A percentile compares a stretch with the other conserved stretches of the same genome.
Evolutionary conservation across 2,329 filamentous ascomycete genomes (phyloP).

Genomic region (Amylocarpus encephaloides): DNA sequence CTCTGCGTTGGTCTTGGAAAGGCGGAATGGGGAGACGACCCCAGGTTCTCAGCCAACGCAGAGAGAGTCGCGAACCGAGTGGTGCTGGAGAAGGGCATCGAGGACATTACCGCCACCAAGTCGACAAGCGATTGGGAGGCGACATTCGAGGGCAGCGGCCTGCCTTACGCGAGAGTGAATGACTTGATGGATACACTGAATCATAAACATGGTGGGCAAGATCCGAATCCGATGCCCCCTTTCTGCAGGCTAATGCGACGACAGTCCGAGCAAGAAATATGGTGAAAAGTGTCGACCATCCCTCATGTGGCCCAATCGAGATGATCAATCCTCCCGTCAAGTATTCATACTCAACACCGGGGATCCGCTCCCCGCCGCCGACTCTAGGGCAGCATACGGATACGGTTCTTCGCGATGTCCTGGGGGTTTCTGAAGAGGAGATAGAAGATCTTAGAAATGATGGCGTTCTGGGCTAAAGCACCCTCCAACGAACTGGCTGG

Average conservation of each 20-base stretch:
- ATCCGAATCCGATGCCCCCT: no score
- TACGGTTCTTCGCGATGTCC: conserved; percentile 60
- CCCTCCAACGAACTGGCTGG: no score
- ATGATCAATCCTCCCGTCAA: conserved; percentile 93
- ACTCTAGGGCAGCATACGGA: conserved; percentile 82
- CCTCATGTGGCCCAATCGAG: conserved; percentile 75
- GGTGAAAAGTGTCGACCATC: conserved; percentile 83
- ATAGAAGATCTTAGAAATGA: conserved; percentile 57
- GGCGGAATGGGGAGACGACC: conserved; percentile 55
- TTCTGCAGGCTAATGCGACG: no score
- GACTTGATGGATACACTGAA: conserved; percentile 80
- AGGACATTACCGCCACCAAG: conserved; percentile 64
- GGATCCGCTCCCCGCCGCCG: conserved; percentile 72
- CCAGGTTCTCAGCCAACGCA: conserved; percentile 55
- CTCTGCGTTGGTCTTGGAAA: conserved; percentile 54
- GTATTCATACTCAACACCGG: conserved; percentile 75
- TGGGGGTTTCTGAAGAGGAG: conserved; percentile 53
- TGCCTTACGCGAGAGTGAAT: conserved; percentile 94
- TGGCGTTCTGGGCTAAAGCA: conserved; percentile 42
- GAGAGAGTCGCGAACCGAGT: conserved; percentile 63
- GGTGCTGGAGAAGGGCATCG: conserved; percentile 72
- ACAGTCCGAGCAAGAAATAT: conserved; percentile 71
- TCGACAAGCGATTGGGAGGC: conserved; percentile 86
- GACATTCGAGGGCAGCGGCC: conserved; percentile 78
- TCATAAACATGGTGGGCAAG: conserved; percentile 56